phyloP scores from a whole-genome alignment of 768 basidiomycete species.

The Podaxis mareebaensis region DNA sequence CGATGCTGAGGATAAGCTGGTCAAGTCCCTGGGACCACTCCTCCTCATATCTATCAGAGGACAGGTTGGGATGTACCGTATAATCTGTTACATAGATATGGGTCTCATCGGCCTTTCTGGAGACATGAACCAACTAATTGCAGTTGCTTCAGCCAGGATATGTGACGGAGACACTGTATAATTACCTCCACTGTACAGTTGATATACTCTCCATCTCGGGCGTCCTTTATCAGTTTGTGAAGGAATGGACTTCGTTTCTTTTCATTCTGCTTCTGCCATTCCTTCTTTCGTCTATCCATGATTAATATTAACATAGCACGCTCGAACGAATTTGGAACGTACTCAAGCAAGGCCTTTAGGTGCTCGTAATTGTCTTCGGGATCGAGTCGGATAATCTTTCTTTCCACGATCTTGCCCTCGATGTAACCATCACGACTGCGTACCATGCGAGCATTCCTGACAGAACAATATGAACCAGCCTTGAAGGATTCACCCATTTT shows the following conservation, averaged over 20 bases:
- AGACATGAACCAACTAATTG: conserved; percentile 47
- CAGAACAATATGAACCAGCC: conserved; percentile 49
- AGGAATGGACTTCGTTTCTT: conserved; percentile 35
- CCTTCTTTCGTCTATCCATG: conserved; percentile 21
- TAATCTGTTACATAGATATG: conserved; percentile 68
- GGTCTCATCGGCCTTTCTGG: conserved; percentile 31
- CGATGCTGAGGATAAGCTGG: conserved; percentile 51
- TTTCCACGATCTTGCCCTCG: conserved; percentile 52
- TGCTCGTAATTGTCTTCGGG: conserved; percentile 37
- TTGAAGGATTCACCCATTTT: conserved; percentile 42
- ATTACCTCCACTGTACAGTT: conserved; percentile 61
- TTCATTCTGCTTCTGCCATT: conserved; percentile 36
- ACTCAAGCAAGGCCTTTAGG: conserved; percentile 56
- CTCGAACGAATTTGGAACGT: conserved; percentile 23
- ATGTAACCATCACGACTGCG: conserved; percentile 37
- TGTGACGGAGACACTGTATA: neutral
- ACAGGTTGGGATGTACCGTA: conserved; percentile 48
- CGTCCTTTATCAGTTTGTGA: conserved; percentile 49
- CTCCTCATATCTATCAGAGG: conserved; percentile 26
- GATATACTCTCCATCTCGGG: conserved; percentile 42
- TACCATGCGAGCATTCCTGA: conserved; percentile 54
- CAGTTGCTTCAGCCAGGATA: conserved; percentile 2
- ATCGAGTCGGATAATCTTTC: conserved; percentile 45
- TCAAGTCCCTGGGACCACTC: conserved; percentile 45
- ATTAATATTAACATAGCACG: neutral